These are phyloP conservation scores for Antitrichia curtipendula DNA, from an alignment of 225 moss, liverwort and hornwort species.

Conservation along the genomic window DNA sequence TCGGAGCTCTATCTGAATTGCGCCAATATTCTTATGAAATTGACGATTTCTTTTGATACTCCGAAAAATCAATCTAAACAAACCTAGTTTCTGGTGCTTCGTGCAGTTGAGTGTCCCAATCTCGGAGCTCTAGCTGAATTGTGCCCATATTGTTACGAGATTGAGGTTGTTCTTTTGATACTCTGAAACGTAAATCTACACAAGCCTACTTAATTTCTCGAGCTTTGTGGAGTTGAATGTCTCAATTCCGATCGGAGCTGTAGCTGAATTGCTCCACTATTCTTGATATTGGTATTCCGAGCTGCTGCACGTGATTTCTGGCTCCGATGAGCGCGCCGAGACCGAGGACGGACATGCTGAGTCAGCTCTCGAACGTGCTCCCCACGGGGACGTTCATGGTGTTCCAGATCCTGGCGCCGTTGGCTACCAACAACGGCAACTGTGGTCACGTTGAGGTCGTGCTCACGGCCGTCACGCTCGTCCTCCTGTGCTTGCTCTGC, in stretches of 20 bases:
- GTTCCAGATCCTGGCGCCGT: conserved; percentile 36
- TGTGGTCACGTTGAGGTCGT: conserved; percentile 19
- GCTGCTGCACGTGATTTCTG: not conserved
- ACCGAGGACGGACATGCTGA: not conserved
- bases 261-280: not conserved
- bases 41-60: not conserved
- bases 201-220: not conserved
- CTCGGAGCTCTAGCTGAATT: not conserved
- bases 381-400: conserved; percentile 53
- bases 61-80: not conserved
- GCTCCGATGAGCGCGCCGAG: not conserved
- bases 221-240: not conserved
- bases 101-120: not conserved
- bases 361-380: conserved; percentile 41
- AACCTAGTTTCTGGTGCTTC: not conserved
- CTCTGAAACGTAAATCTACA: not conserved
- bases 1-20: not conserved
- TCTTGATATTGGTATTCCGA: not conserved
- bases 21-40: not conserved
- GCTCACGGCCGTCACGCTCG: conserved; percentile 5
- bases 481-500: conserved; percentile 19
- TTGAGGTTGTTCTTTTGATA: not conserved
- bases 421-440: conserved; percentile 42
- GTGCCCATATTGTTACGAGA: not conserved
- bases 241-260: not conserved